Evolutionary conservation across 2,329 filamentous ascomycete genomes (phyloP), one percentile per base, ranked within the genome.

Genomic region (Aspergillus aculeatus): DNA sequence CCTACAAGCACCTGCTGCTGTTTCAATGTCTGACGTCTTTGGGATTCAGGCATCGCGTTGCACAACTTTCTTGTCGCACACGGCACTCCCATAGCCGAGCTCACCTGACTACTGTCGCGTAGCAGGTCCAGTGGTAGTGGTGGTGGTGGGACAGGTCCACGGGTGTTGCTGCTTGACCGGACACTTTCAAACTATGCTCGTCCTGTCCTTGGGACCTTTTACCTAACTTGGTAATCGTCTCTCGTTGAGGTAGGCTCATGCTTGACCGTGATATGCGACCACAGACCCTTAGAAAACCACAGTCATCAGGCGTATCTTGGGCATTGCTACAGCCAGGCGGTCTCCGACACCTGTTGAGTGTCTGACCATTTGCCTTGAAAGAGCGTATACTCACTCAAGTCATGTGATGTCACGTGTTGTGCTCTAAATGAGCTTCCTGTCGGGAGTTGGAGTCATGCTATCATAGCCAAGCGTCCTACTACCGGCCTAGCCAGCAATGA

Each of bases 161-260:
- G 23, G 23, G 23, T 16, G 4, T 35, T 19, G 38, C 38, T 44
- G 38, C 38, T 44, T 19, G 16, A 44, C 5, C 38, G 16, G 38
- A 16, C 19, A 44, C 16, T 19, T 44, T 16, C 6, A 19, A 16
- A 9, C 16, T 44, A 44, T n/a, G 16, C 38, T 19, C 26, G 55
- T 51, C 41, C 38, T 50, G 55, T 51, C 41, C 38, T 50, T 51
- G 44, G 32, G 48, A 47, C 55, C 55, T 51, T 57, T 57, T 51
- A 24, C 55, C 55, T 57, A 57, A 51, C 55, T 21, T 9, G 55
- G 55, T 31, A 44, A 47, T n/a, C 47, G 32, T 7, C n/a, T 29
- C 32, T 16, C 32, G 12, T 35, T 10, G n/a, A 55, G 19, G 24
- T 24, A 32, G 52, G 41, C 52, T 23, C n/a, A 31, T 35, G 32